A percentile compares a stretch with the other conserved stretches of the same genome.
These are phyloP conservation scores for Trichoderma breve DNA, from an alignment of 2,329 filamentous ascomycete species.

Conservation along the genomic window DNA sequence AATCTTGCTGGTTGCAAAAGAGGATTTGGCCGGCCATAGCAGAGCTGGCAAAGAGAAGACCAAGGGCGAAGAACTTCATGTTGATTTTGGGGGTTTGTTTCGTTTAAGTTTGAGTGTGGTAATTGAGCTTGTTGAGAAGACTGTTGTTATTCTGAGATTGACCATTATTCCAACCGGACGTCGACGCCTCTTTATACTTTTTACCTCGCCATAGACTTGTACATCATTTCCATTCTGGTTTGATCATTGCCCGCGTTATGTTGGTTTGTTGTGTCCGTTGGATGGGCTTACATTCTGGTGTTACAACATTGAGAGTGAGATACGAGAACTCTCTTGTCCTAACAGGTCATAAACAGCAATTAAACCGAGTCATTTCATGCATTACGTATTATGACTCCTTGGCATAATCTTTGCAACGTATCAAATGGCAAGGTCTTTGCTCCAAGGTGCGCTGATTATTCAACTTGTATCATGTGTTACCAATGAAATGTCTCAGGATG, in stretches of 20 bases:
- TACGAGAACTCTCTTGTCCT: not conserved
- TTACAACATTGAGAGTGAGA: not conserved
- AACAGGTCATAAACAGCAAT: not conserved
- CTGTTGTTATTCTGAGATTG: not conserved
- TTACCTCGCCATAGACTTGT: not conserved
- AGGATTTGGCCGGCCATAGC: not conserved
- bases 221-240: not conserved
- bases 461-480: not conserved
- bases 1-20: slow-evolving; percentile 1
- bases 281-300: not conserved
- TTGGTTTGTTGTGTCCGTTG: not conserved
- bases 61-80: not conserved
- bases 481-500: not conserved
- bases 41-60: not conserved
- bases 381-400: not conserved
- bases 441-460: not conserved
- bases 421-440: not conserved
- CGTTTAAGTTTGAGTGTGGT: not conserved
- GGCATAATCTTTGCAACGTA: not conserved
- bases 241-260: not conserved
- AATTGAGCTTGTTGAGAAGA: not conserved
- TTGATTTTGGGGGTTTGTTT: not conserved
- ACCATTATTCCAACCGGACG: not conserved
- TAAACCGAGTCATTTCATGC: not conserved
- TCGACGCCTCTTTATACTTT: not conserved